Conservation (phyloP, 495 filamentous ascomycete species). For the Aspergillus incahuasiensis region DNA sequence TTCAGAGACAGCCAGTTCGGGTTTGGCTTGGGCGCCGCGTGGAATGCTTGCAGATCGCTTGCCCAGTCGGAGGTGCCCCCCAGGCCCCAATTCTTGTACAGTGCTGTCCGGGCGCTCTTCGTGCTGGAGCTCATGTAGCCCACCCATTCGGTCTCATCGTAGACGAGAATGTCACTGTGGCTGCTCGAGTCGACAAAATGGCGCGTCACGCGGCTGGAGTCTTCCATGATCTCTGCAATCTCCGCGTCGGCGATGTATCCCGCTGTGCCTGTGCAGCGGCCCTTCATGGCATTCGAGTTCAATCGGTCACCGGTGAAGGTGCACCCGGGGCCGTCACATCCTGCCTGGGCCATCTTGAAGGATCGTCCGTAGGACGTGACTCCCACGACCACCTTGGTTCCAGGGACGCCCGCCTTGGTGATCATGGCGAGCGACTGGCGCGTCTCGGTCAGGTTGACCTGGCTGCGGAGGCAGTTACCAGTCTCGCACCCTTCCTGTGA, state of each 20-base stretch:
- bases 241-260: slow-evolving; percentile 28
- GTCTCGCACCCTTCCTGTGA: slow-evolving; percentile 26
- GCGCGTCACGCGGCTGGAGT: neutral
- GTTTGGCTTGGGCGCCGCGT: no score
- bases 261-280: slow-evolving; percentile 25
- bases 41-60: no score
- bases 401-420: slow-evolving; percentile 42
- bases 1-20: no score
- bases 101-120: neutral
- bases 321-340: slow-evolving; percentile 23
- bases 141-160: slow-evolving; percentile 33
- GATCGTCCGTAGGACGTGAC: no score
- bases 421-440: slow-evolving; percentile 39
- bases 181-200: slow-evolving; percentile 15
- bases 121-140: slow-evolving; percentile 34
- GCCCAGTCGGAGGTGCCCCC: no score
- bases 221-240: slow-evolving; percentile 5
- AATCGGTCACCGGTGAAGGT: slow-evolving; percentile 16
- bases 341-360: slow-evolving; percentile 3
- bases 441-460: slow-evolving; percentile 44
- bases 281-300: slow-evolving; percentile 28
- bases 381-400: no score
- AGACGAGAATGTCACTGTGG: slow-evolving; percentile 35
- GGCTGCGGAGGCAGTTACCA: slow-evolving; percentile 36
- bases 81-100: no score